phyloP scores from a whole-genome alignment of 108 stramenopile genomes.

The Phaeodactylum tricornutum region DNA sequence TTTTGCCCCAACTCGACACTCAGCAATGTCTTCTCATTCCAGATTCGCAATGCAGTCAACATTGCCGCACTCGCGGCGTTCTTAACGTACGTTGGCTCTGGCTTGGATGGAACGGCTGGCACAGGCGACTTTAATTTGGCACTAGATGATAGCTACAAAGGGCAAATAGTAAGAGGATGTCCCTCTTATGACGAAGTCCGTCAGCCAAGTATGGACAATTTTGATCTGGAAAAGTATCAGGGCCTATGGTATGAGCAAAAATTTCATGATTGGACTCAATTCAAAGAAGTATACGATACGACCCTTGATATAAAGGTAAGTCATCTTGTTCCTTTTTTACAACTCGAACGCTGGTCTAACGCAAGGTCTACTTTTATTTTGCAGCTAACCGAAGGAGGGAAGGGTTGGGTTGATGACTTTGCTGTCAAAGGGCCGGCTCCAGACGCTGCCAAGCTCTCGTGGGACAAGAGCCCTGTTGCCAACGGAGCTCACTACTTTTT shows the following conservation, averaged over 20 bases:
- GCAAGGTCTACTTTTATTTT: background rate
- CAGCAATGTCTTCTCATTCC: background rate
- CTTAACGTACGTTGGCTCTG: conserved; percentile 70
- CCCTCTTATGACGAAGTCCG: conserved; percentile 81
- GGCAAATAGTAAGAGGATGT: conserved; percentile 77
- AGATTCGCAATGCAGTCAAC: conserved; percentile 67
- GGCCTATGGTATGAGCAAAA: conserved; percentile 87
- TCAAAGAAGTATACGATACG: conserved; percentile 91
- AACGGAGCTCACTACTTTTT: conserved; percentile 91
- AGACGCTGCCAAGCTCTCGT: conserved; percentile 61
- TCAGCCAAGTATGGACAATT: conserved; percentile 77
- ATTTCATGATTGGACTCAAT: conserved; percentile 92
- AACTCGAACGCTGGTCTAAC: too few relatives aligned
- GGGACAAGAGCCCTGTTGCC: conserved; percentile 86
- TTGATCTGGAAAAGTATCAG: conserved; percentile 82
- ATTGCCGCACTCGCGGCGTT: conserved; percentile 64
- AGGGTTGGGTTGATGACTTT: conserved; percentile 87
- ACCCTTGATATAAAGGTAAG: conserved; percentile 79
- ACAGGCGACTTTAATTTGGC: conserved; percentile 79
- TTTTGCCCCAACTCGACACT: background rate
- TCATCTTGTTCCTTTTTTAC: conserved; percentile 2
- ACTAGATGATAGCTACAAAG: conserved; percentile 77
- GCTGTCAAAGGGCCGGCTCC: conserved; percentile 81
- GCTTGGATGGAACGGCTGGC: conserved; percentile 74
- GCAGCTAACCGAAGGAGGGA: conserved; percentile 34